Base-by-base conservation (phyloP, 495 filamentous ascomycete species). In the Sordaria brevicollis region DNA sequence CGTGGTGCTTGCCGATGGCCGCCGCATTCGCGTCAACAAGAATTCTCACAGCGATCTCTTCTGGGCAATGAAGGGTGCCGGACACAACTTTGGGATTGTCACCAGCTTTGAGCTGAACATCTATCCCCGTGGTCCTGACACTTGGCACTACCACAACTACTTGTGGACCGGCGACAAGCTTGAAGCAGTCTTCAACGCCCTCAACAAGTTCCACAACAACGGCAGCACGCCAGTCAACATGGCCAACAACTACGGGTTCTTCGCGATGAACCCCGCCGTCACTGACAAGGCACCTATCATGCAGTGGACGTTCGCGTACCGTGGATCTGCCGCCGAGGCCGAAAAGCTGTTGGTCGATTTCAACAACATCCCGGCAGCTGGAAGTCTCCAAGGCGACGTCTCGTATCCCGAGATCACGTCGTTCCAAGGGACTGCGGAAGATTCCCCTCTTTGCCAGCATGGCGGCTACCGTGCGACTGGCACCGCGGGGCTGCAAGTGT, bases 1-100 rank as follows among this genome's bases (percentile, higher is more conserved):
- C 4, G 21, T 68, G 3, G 38, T 68, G 0, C 29, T 19, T 17
- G 67, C 38, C 4, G 39, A 68, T 29, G 67, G 67, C 10, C 31
- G 13, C 3, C 15, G 21, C 29, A n/a, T 49, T 43, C 13, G 33
- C 4, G 67, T 35, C 21, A 33, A 19, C 29, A 36, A 25, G 15
- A 7, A 1, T 0, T 6, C 8, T 7, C 3, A 49, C 29, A 37
- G 65, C 33, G 84, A 90, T 71, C 70, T 90, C 17, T 76, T 90
- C 74, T 90, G 87, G 87, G 87, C 84, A 13, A 76, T 89, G 10
- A 87, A 81, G 79, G 88, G 88, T 54, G 87, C 87, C 29, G 88
- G 87, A 4, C 87, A 86, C 43, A 89, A 89, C 74, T 85, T 89
- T 77, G 86, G 87, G 69, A 86, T 90, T 66, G 82, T 89, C n/a